Evolutionary conservation across 306 rosid species (phyloP).

Genomic region (Carpinus fangiana): DNA sequence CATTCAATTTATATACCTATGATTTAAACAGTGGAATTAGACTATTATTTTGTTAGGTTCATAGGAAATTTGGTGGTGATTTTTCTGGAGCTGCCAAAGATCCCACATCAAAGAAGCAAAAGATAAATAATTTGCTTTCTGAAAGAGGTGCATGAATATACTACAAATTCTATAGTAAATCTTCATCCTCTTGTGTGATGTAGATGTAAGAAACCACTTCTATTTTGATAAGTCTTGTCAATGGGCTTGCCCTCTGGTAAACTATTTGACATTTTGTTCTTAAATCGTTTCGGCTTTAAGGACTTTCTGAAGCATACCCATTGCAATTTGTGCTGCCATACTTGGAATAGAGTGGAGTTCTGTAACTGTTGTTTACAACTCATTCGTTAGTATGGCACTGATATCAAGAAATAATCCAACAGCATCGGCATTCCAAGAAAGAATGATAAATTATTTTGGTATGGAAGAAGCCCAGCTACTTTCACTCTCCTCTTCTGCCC

Average conservation of each 20-base stretch:
- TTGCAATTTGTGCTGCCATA: background rate
- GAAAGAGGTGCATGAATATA: too few relatives aligned
- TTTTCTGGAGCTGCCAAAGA: background rate
- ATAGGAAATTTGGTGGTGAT: conserved; percentile 1
- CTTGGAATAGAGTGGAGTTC: background rate
- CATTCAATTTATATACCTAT: background rate
- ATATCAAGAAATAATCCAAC: background rate
- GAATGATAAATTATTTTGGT: background rate
- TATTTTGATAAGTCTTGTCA: background rate
- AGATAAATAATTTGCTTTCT: too few relatives aligned
- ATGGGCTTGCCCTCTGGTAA: background rate
- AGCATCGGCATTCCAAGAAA: background rate
- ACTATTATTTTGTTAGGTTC: background rate
- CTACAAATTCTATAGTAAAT: background rate
- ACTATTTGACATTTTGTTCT: background rate
- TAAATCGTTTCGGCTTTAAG: background rate
- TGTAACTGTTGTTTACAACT: background rate
- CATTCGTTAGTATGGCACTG: background rate
- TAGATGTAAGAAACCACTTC: background rate
- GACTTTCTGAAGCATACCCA: background rate
- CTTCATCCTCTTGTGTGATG: too few relatives aligned
- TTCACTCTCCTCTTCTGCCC: background rate
- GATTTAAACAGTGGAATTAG: background rate
- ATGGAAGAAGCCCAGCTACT: background rate
- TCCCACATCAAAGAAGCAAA: too few relatives aligned